Conservation (phyloP, 768 basidiomycete species). For the Boletus subcaerulescens region DNA sequence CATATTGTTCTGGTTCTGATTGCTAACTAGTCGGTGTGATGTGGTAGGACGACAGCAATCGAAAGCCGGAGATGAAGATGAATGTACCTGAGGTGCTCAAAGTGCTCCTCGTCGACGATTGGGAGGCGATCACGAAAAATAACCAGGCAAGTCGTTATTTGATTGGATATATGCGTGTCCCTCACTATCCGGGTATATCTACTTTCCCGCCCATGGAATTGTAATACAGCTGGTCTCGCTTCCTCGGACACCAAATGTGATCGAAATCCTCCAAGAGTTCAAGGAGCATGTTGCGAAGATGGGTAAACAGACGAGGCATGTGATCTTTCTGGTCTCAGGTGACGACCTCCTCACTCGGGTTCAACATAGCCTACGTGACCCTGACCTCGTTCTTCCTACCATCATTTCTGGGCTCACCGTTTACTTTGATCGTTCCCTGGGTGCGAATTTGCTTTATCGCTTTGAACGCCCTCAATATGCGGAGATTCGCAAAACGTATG, state of each 20-base stretch:
- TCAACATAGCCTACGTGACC: conserved; percentile 58
- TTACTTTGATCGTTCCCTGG: conserved; percentile 92
- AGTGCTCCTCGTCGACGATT: conserved; percentile 89
- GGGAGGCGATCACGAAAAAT: conserved; percentile 96
- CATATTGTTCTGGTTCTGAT: neutral
- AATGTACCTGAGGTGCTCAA: conserved; percentile 89
- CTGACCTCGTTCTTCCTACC: conserved; percentile 68
- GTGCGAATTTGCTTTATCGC: conserved; percentile 88
- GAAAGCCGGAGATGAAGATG: conserved; percentile 88
- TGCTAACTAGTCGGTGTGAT: neutral
- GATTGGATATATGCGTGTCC: neutral
- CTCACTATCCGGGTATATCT: neutral
- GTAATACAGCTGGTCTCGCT: conserved; percentile 72
- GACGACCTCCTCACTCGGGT: neutral
- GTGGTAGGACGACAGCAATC: conserved; percentile 66
- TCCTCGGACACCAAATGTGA: conserved; percentile 76
- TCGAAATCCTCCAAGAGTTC: conserved; percentile 76
- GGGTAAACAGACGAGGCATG: conserved; percentile 47
- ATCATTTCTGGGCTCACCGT: conserved; percentile 80
- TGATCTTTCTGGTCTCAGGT: conserved; percentile 2
- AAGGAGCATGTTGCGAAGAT: conserved; percentile 55
- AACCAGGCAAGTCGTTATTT: conserved; percentile 56
- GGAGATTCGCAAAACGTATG: conserved; percentile 67
- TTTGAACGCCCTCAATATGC: conserved; percentile 95
- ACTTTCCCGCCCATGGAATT: neutral